Evolutionary conservation across 225 moss, liverwort and hornwort genomes (phyloP).

Genomic region (Marchantia polymorpha): DNA sequence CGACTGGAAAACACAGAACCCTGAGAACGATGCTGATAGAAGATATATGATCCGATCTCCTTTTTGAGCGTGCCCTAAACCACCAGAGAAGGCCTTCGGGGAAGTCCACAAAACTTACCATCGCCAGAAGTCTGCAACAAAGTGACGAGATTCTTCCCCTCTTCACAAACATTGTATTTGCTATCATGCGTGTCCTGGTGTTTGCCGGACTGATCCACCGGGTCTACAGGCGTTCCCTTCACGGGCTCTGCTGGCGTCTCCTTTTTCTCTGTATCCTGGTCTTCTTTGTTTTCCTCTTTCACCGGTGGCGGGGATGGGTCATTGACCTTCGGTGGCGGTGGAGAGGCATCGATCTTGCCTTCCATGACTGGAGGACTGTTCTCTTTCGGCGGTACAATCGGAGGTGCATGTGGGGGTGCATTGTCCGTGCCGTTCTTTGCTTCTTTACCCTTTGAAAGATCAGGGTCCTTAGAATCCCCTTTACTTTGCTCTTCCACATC

Average conservation of each 20-base stretch:
- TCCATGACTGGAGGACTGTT: background rate
- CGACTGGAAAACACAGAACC: background rate
- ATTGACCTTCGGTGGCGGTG: slow-evolving; percentile 4
- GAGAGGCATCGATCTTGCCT: background rate
- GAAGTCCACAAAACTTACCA: background rate
- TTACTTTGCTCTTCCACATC: background rate
- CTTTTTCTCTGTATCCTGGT: background rate
- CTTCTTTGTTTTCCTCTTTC: background rate
- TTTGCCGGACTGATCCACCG: background rate
- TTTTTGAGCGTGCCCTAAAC: background rate
- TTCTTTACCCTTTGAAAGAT: background rate
- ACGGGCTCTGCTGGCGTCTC: background rate
- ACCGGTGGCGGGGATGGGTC: background rate
- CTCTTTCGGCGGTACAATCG: too few species aligned
- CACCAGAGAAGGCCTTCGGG: background rate
- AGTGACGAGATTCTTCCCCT: slow-evolving; percentile 7
- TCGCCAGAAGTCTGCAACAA: slow-evolving; percentile 14
- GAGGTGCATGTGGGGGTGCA: too few species aligned
- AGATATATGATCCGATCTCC: too few species aligned
- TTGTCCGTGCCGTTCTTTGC: background rate
- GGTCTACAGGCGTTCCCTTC: background rate
- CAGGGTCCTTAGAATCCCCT: background rate
- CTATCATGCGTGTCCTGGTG: slow-evolving; percentile 2
- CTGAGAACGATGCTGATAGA: too few species aligned
- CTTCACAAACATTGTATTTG: slow-evolving; percentile 21